These are phyloP conservation scores for Pleurotus salmoneostramineus DNA, from an alignment of 768 basidiomycete genomes.

Conservation along the genomic window DNA sequence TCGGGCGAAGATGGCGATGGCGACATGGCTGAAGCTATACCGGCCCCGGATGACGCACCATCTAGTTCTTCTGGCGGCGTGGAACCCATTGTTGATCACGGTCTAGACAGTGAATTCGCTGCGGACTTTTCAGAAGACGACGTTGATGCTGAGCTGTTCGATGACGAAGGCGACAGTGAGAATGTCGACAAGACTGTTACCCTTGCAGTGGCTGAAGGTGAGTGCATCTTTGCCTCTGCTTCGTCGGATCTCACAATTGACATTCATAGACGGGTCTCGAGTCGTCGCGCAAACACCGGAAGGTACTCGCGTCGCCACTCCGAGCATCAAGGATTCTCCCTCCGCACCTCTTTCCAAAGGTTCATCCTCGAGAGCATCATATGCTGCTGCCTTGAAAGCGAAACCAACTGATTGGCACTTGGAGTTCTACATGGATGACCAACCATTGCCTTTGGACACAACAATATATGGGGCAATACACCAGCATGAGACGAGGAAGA, in stretches of 20 bases:
- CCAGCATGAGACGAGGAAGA: slow-evolving; percentile 82
- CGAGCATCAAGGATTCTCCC: slow-evolving; percentile 38
- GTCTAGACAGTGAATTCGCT: slow-evolving; percentile 60
- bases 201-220: slow-evolving; percentile 77
- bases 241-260: neutral
- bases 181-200: slow-evolving; percentile 83
- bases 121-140: slow-evolving; percentile 86
- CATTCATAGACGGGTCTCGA: slow-evolving; percentile 73
- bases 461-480: slow-evolving; percentile 98
- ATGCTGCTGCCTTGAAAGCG: slow-evolving; percentile 90
- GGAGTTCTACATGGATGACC: slow-evolving; percentile 92
- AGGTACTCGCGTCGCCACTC: slow-evolving; percentile 91
- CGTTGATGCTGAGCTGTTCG: slow-evolving; percentile 81
- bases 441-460: slow-evolving; percentile 75
- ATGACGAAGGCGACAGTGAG: slow-evolving; percentile 76
- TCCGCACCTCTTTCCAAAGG: slow-evolving; percentile 21
- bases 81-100: slow-evolving; percentile 48
- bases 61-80: slow-evolving; percentile 10
- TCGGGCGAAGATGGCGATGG: neutral
- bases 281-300: slow-evolving; percentile 96
- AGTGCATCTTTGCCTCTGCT: slow-evolving; percentile 12
- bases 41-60: slow-evolving; percentile 3
- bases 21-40: neutral
- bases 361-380: slow-evolving; percentile 55
- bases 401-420: slow-evolving; percentile 97